These are phyloP conservation scores for Phytophthora cactorum DNA, from an alignment of 352 stramenopile species.

Conservation along the genomic window DNA sequence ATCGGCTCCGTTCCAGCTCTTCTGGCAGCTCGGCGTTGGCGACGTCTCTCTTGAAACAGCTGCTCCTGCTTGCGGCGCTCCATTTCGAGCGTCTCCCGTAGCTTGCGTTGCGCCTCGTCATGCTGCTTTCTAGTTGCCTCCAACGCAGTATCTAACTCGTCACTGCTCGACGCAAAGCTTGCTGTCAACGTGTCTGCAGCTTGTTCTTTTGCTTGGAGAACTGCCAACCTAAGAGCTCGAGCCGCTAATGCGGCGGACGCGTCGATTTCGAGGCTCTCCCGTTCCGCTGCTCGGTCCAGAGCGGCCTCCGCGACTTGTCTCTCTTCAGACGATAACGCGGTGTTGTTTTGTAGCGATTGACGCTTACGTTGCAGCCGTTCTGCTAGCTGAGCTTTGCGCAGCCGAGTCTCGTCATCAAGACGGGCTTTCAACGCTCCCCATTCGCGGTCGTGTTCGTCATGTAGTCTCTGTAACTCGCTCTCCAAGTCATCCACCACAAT, in stretches of 20 bases:
- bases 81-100: constrained; percentile 27
- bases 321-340: constrained; percentile 13
- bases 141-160: constrained; percentile 32
- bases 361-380: constrained; percentile 48
- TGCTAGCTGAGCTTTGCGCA: constrained; percentile 39
- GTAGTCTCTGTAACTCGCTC: constrained; percentile 33
- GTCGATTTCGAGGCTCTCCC: constrained; percentile 22
- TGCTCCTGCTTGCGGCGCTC: constrained; percentile 43
- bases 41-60: constrained; percentile 34
- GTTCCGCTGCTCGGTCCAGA: constrained; percentile 32
- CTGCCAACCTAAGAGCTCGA: constrained; percentile 20
- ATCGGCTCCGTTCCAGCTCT: constrained; percentile 7
- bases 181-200: constrained; percentile 19
- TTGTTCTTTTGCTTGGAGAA: constrained; percentile 18
- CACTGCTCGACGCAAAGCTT: constrained; percentile 12
- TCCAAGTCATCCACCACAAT: constrained; percentile 27
- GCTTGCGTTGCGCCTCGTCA: constrained; percentile 15
- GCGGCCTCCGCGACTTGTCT: constrained; percentile 9
- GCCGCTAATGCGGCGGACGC: constrained; percentile 15
- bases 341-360: constrained; percentile 18
- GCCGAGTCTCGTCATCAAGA: constrained; percentile 37
- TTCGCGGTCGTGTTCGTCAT: constrained; percentile 42
- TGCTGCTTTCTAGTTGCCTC: constrained; percentile 25
- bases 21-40: constrained; percentile 27
- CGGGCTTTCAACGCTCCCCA: constrained; percentile 37